phyloP scores from a whole-genome alignment of 345 rosid genomes.

The Eucalyptus pauciflora region DNA sequence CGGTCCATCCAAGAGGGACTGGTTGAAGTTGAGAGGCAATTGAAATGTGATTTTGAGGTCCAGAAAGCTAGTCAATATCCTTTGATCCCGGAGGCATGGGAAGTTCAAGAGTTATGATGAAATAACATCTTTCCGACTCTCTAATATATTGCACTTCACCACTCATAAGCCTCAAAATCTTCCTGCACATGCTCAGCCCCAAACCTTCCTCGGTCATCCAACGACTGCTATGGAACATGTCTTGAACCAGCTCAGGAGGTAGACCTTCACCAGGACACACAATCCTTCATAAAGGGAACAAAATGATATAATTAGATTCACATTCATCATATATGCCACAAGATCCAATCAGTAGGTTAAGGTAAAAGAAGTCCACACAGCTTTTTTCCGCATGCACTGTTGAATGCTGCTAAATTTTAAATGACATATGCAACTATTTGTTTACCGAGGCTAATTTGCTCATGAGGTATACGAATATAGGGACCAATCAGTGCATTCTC shows the following conservation, averaged over 20 bases:
- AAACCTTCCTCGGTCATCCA: slow-evolving; percentile 87
- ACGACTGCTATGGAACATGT: slow-evolving; percentile 78
- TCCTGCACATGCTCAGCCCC: slow-evolving; percentile 88
- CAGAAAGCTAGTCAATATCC: neutral
- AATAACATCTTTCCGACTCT: slow-evolving; percentile 69
- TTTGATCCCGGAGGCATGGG: slow-evolving; percentile 17
- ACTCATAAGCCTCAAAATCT: slow-evolving; percentile 76
- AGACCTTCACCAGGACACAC: slow-evolving; percentile 94
- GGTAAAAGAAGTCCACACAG: neutral
- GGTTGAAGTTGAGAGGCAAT: neutral
- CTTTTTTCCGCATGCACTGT: neutral
- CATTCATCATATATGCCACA: neutral
- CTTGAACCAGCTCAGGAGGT: slow-evolving; percentile 83
- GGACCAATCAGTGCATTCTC: neutral
- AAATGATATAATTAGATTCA: neutral
- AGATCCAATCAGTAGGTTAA: neutral
- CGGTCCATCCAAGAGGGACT: neutral
- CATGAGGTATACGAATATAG: neutral
- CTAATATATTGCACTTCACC: slow-evolving; percentile 90
- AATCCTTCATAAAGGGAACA: slow-evolving; percentile 36
- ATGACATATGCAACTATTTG: neutral
- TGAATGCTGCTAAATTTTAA: neutral
- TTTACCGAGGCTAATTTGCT: neutral
- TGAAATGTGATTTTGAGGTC: neutral
- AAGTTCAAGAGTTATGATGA: slow-evolving; percentile 62